phyloP scores from a whole-genome alignment of 1,284 basidiomycete genomes.

The Pseudozyma thailandica region DNA sequence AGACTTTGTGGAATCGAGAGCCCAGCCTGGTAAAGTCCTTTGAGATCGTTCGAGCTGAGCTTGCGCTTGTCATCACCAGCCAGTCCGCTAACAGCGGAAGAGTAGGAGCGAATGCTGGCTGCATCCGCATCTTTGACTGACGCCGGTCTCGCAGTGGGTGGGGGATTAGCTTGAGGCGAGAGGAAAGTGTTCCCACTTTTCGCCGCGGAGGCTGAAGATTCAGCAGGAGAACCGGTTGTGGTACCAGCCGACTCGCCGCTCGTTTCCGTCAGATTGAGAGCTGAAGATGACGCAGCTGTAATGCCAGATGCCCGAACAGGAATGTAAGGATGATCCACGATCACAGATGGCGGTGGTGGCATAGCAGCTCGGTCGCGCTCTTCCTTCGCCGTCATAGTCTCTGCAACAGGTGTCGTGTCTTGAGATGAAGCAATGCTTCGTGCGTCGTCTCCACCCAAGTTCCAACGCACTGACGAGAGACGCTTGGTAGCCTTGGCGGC shows the following conservation, averaged over 20 bases:
- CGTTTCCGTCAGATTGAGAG: constrained; percentile 5
- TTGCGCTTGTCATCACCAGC: constrained; percentile 12
- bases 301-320: constrained; percentile 41
- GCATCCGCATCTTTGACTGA: constrained; percentile 7
- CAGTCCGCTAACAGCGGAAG: constrained; percentile 4
- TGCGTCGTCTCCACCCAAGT: constrained; percentile 19
- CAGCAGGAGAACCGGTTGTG: neutral
- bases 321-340: constrained; percentile 37
- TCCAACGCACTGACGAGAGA: constrained; percentile 41
- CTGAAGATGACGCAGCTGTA: constrained; percentile 19
- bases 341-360: constrained; percentile 36
- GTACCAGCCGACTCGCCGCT: neutral
- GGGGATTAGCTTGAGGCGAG: constrained; percentile 6
- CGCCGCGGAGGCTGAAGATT: neutral
- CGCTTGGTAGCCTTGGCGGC: constrained; percentile 17
- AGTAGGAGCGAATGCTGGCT: constrained; percentile 14
- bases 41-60: constrained; percentile 37
- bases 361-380: constrained; percentile 28
- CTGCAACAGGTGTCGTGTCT: constrained; percentile 12
- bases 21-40: constrained; percentile 30
- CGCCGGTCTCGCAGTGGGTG: neutral
- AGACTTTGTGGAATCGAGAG: constrained; percentile 33
- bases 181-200: constrained; percentile 6
- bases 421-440: constrained; percentile 10
- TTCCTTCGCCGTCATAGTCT: constrained; percentile 11